Evolutionary conservation across 257 asterid genomes (phyloP).

Genomic region (Nemophila menziesii): DNA sequence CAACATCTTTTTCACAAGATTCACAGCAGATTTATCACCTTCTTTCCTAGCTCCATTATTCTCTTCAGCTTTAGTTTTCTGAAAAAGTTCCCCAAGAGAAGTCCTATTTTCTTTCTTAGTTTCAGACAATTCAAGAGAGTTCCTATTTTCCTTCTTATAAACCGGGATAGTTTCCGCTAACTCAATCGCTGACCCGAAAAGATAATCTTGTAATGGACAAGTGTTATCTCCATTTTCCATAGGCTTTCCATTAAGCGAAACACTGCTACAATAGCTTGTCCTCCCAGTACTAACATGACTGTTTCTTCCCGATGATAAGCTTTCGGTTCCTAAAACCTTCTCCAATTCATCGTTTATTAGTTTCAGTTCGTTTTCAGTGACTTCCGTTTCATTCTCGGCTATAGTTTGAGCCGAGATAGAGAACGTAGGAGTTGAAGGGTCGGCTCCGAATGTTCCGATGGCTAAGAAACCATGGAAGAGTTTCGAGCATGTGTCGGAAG

Average conservation of each 20-base stretch:
- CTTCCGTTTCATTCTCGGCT: conserved; percentile 74
- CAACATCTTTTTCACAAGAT: conserved; percentile 61
- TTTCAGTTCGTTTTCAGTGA: conserved; percentile 65
- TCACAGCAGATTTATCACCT: conserved; percentile 49
- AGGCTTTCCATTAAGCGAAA: conserved; percentile 57
- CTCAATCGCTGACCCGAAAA: conserved; percentile 65
- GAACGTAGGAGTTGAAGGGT: conserved; percentile 68
- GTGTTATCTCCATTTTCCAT: conserved; percentile 39
- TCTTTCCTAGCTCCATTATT: conserved; percentile 45
- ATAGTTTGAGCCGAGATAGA: conserved; percentile 59
- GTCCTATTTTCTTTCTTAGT: conserved; percentile 57
- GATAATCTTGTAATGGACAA: conserved; percentile 82
- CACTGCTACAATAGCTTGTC: conserved; percentile 61
- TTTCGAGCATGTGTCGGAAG: conserved; percentile 45
- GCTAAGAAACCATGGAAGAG: conserved; percentile 95
- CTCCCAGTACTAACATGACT: conserved; percentile 68
- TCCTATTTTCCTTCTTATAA: conserved; percentile 52
- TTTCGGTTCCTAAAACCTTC: conserved; percentile 70
- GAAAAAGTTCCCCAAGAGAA: conserved; percentile 89
- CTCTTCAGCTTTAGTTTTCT: conserved; percentile 58
- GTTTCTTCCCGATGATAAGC: conserved; percentile 62
- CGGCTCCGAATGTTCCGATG: conserved; percentile 76
- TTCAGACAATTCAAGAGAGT: no score
- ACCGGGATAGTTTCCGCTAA: conserved; percentile 28
- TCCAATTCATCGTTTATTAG: conserved; percentile 83